Percentiles rank a stretch among this genome's conserved stretches.
Conservation (phyloP, 768 basidiomycete genomes). For the Chalciporus sphaerocephalus region DNA sequence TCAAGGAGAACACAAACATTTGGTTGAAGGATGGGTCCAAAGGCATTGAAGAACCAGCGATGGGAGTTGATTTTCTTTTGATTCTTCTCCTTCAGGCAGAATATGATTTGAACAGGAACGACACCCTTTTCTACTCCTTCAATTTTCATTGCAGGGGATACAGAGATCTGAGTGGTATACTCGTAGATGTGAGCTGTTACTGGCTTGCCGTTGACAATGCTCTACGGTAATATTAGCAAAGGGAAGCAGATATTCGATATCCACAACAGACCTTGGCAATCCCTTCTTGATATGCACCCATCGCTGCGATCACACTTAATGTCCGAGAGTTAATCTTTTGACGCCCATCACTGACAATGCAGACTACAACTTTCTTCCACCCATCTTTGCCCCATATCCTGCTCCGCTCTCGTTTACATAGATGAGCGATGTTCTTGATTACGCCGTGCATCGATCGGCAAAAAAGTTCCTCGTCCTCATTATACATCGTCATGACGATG, state of each 20-base stretch:
- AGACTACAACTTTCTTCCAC: slow-evolving; percentile 98
- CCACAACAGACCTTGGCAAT: slow-evolving; percentile 72
- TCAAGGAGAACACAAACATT: slow-evolving; percentile 92
- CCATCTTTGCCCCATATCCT: slow-evolving; percentile 97
- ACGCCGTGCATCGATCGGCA: slow-evolving; percentile 93
- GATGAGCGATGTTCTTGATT: slow-evolving; percentile 87
- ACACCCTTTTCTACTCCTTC: slow-evolving; percentile 74
- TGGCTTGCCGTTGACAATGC: slow-evolving; percentile 72
- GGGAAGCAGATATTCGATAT: not conserved
- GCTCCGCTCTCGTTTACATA: slow-evolving; percentile 79
- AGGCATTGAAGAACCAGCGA: slow-evolving; percentile 93
- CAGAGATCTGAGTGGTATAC: slow-evolving; percentile 88
- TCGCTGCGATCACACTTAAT: slow-evolving; percentile 81
- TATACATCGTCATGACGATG: slow-evolving; percentile 99
- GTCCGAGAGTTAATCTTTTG: slow-evolving; percentile 81
- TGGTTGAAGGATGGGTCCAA: slow-evolving; percentile 75
- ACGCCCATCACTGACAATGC: slow-evolving; percentile 85
- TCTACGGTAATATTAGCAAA: slow-evolving; percentile 33
- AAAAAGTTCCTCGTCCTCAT: slow-evolving; percentile 89
- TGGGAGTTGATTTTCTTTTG: slow-evolving; percentile 97
- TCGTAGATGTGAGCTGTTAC: slow-evolving; percentile 92
- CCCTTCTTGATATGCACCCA: slow-evolving; percentile 95
- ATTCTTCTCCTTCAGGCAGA: slow-evolving; percentile 89
- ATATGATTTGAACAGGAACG: slow-evolving; percentile 89
- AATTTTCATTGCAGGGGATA: slow-evolving; percentile 76